phyloP scores from a whole-genome alignment of 306 rosid genomes.

The Inga oerstediana region DNA sequence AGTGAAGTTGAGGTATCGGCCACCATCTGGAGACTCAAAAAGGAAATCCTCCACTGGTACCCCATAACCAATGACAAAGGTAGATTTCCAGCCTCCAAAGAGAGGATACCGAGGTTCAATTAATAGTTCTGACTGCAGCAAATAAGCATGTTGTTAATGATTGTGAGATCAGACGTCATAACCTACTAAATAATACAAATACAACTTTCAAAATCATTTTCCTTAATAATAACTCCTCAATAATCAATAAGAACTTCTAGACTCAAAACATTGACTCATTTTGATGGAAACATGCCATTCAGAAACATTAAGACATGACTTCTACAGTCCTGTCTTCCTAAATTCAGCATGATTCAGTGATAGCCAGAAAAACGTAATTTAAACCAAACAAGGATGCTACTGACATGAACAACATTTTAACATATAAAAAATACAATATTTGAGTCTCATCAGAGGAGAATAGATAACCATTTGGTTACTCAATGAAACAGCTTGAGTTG shows the following conservation, averaged over 20 bases:
- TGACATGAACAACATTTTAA: slow-evolving; percentile 16
- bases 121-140: slow-evolving; percentile 92
- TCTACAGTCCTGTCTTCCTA: slow-evolving; percentile 4
- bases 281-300: slow-evolving; percentile 13
- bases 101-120: slow-evolving; percentile 96
- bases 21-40: slow-evolving; percentile 88
- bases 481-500: slow-evolving; percentile 11
- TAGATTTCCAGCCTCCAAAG: slow-evolving; percentile 98
- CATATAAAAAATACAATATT: slow-evolving; percentile 3
- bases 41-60: slow-evolving; percentile 94
- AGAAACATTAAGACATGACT: slow-evolving; percentile 20
- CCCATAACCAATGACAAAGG: slow-evolving; percentile 88
- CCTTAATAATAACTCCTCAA: not conserved
- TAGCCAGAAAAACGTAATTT: slow-evolving; percentile 14
- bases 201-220: slow-evolving; percentile 7
- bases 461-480: slow-evolving; percentile 17
- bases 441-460: slow-evolving; percentile 17
- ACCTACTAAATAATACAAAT: not conserved
- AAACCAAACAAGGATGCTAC: slow-evolving; percentile 4
- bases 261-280: slow-evolving; percentile 16
- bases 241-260: slow-evolving; percentile 8
- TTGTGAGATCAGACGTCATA: slow-evolving; percentile 10
- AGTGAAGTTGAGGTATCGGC: slow-evolving; percentile 89
- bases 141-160: slow-evolving; percentile 28
- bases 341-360: slow-evolving; percentile 9